phyloP scores from a whole-genome alignment of 148 eudicot species.

The Oxyria digyna region DNA sequence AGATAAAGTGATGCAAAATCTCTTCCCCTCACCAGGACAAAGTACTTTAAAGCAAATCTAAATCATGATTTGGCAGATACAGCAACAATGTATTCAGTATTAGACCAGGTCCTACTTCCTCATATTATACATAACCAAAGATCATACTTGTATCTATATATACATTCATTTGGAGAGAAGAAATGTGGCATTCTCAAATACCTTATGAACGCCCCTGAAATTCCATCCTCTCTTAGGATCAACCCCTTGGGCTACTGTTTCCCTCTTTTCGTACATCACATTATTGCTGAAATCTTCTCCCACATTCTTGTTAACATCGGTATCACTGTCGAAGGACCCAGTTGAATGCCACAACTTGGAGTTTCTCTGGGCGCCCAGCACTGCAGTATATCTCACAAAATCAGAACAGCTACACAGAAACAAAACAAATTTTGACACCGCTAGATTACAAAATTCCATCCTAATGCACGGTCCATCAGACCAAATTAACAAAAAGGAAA shows the following conservation, averaged over 20 bases:
- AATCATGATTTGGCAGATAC: neutral
- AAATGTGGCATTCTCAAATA: constrained; percentile 13
- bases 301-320: constrained; percentile 19
- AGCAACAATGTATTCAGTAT: too few relatives aligned
- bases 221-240: constrained; percentile 83
- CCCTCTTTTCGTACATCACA: constrained; percentile 36
- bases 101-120: neutral
- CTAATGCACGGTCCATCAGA: neutral
- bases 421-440: neutral
- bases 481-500: neutral
- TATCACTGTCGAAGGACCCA: constrained; percentile 22
- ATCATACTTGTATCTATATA: neutral
- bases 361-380: constrained; percentile 33
- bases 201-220: constrained; percentile 94
- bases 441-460: neutral
- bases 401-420: neutral
- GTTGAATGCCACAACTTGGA: constrained; percentile 44
- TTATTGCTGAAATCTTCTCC: constrained; percentile 24
- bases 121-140: neutral
- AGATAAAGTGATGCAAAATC: neutral
- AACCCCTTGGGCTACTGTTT: constrained; percentile 47
- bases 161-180: neutral
- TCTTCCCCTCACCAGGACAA: neutral
- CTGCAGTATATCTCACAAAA: constrained; percentile 22
- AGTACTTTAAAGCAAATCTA: neutral